Base-by-base conservation (phyloP, 306 rosid genomes). In the Senna siamea region DNA sequence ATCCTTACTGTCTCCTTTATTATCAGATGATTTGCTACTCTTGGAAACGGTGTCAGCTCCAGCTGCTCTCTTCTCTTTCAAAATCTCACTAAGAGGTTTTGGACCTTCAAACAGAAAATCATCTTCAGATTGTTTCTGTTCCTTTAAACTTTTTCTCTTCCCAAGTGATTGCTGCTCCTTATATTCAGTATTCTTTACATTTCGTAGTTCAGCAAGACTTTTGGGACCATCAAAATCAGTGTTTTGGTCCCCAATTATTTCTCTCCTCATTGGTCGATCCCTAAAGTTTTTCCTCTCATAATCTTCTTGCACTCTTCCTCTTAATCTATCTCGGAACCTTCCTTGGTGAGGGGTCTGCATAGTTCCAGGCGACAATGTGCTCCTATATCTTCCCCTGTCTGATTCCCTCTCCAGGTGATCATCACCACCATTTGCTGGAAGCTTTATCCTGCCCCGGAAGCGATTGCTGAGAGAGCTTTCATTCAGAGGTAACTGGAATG, bases 81-180 rank as follows among this genome's bases (percentile, higher is more conserved):
- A 84, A 83, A 94, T 94, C 78, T 94, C 98, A 48, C 95, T 89
- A 0, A 94, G 98, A 81, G 98, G 91, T 79, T 80, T 94, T 17
- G 98, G 98, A 62, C 96, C 98, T 18, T 91, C 91, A 77, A 94
- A 94, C 22, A 83, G 82, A 58, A 87, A 41, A 73, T 83, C 85
- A 20, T 82, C 91, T 34, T 85, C 94, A 12, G 82, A 66, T 58
- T 62, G 94, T 38, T 81, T 87, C 58, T 63, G 43, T 47, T 76
- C 83, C 68, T 79, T 83, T 4, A 74, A 60, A 72, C 75, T 83
- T 59, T 82, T 89, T 60, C 94, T 76, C 81, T 81, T 91, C 60
- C 92, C 87, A 26, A 89, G 89, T 2, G 65, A 67, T 34, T 81
- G 85, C 3, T 73, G 96, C 54, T 87, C 98, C 83, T 53, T 86